Evolutionary conservation across 169 alveolate species (phyloP), one percentile per base, ranked within the genome.

Genomic region (Plasmodium vinckei): DNA sequence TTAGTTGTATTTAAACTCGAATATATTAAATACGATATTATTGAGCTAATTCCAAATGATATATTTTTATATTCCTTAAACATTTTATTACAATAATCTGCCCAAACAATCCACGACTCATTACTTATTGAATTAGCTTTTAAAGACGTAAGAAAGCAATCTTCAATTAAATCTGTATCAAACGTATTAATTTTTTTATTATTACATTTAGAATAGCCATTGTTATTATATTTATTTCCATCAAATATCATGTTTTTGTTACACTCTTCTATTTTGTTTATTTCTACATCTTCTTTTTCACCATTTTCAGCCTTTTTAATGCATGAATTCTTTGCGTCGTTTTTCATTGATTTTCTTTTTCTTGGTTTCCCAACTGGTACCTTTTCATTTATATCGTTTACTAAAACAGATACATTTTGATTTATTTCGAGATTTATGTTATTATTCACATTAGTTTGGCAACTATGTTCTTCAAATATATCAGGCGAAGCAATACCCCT

Each of bases 11-110:
- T 70, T 60, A 86, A 27, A 63, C 91, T 71, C 19, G 64, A 86
- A 42, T 86, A 70, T 12, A 86, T 86, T 44, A 86, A 70, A 86
- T 70, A 86, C 12, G 87, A 86, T 56, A 86, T 86, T 59, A 86
- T 5, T 7, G 91, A 46, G 39, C 91, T 86, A 49, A 86, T 9
- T 23, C 87, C 47, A 63, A 86, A 70, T 19, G 87, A n/a, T 10
- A 17, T 27, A 39, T 86, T 71, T 59, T 70, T 17, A 21, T 60
- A 69, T 47, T 86, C 75, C 42, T 70, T 86, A 60, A 70, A 86
- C 9, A 63, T 49, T 63, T 86, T 69, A 19, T 70, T 63, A 51
- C 91, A 86, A 33, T 86, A 86, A 15, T 86, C 73, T 10, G 56
- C 91, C 91, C 91, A 86, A 0, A 70, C 13, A 0, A 63, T 6